Evolutionary conservation across 768 basidiomycete genomes (phyloP).

Genomic region (Trametes gibbosa): DNA sequence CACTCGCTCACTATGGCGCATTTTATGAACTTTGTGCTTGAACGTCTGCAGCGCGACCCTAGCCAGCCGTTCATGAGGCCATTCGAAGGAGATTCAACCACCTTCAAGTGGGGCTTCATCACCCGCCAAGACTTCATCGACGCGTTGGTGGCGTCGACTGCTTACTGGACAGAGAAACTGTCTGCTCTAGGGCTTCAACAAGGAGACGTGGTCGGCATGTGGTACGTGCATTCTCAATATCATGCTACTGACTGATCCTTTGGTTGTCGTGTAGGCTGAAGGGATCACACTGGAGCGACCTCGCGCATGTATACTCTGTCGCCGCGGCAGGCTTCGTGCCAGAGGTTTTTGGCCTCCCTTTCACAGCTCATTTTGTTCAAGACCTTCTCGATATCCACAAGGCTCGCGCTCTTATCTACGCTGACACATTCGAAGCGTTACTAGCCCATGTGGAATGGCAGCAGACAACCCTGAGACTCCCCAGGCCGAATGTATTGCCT

Average conservation of each 20-base stretch:
- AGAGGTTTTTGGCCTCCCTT: conserved; percentile 23
- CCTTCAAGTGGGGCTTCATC: conserved; percentile 8
- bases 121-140: conserved; percentile 6
- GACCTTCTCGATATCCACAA: conserved; percentile 12
- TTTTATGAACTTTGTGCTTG: conserved; percentile 9
- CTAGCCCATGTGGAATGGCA: not conserved
- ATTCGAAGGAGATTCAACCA: not conserved
- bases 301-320: conserved; percentile 25
- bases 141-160: not conserved
- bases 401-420: conserved; percentile 11
- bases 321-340: conserved; percentile 26
- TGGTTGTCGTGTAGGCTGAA: conserved; percentile 18
- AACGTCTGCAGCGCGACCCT: not conserved
- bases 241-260: not conserved
- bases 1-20: conserved; percentile 1
- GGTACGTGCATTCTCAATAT: not conserved
- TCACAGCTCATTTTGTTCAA: conserved; percentile 16
- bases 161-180: not conserved
- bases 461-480: not conserved
- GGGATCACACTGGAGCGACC: conserved; percentile 25
- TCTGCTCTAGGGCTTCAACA: not conserved
- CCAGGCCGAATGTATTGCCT: not conserved
- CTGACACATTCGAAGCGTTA: not conserved
- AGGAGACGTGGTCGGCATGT: conserved; percentile 6
- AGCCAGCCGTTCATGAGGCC: conserved; percentile 3